Conservation (phyloP, 176 grass and related monocot genomes). For the Bolboschoenus planiculmis region DNA sequence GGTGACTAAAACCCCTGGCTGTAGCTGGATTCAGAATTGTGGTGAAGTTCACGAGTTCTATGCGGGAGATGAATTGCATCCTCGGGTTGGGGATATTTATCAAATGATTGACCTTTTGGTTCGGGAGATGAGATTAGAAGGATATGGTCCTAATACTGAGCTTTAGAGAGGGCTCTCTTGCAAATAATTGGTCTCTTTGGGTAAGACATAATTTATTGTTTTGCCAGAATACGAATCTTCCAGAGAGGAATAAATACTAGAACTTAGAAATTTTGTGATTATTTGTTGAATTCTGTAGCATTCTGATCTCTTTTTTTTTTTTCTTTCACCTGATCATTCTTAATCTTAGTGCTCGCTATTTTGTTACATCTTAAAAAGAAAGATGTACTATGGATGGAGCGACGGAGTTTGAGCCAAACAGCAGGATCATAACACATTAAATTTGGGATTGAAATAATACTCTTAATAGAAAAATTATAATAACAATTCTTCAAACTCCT, state of each 20-base stretch:
- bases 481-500: too few relatives aligned
- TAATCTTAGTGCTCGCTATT: background rate
- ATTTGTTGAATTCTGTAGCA: background rate
- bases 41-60: constrained; percentile 74
- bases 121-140: constrained; percentile 56
- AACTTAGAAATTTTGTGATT: background rate
- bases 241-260: too few relatives aligned
- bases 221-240: background rate
- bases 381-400: too few relatives aligned
- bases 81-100: constrained; percentile 46
- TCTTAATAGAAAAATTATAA: too few relatives aligned
- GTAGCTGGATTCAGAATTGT: constrained; percentile 75
- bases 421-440: too few relatives aligned
- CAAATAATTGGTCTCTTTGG: too few relatives aligned
- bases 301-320: too few relatives aligned
- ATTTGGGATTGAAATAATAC: too few relatives aligned
- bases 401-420: too few relatives aligned
- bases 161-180: constrained; percentile 28
- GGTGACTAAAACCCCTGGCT: constrained; percentile 68
- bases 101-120: constrained; percentile 44
- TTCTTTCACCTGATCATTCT: background rate
- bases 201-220: too few relatives aligned
- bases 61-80: constrained; percentile 48
- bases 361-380: too few relatives aligned
- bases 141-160: constrained; percentile 54